Base-by-base conservation (phyloP, 225 moss, liverwort and hornwort genomes). In the Lunularia cruciata region DNA sequence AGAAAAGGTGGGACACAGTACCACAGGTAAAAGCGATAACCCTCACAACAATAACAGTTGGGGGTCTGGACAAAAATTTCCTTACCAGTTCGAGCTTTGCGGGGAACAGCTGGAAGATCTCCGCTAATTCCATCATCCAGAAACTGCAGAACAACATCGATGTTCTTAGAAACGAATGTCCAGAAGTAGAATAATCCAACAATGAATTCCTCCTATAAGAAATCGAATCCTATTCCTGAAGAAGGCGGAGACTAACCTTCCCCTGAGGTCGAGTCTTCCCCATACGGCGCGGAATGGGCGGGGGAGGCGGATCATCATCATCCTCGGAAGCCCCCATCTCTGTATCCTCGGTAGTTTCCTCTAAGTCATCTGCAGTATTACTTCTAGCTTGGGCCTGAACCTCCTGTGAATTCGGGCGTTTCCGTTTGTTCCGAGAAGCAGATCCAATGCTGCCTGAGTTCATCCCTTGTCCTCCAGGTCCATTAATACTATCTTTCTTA, bases 221-320 rank as follows among this genome's bases (percentile, higher is more conserved):
- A n/a, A n/a, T n/a, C n/a, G n/a, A n/a, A n/a, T n/a, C n/a, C n/a
- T 23, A 23, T 1, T 26, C 9, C 61, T n/a, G 38, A 20, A 61
- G 39, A 40, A 39, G 19, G 12, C 11, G 42, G 30, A 27, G 27
- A 33, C 90, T 84, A 35, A 96, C 92, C 92, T 96, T 96, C 7
- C 85, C 78, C 64, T 77, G 86, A 55, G 86, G 95, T 68, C 90
- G 83, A 16, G 78, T 31, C 72, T 96, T 96, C 5, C 75, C 88
- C 6, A 72, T 76, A 25, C 96, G 86, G 3, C 92, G 89, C 9
- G 87, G 77, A 47, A 96, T 86, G 18, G 90, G 87, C 32, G 92
- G 89, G 43, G 96, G 96, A 9, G 92, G 95, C 26, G 78, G 88
- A 71, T 94, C 91, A 65, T 94, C 91, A 64, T 91, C 94, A 37